Evolutionary conservation across 768 basidiomycete species (phyloP).

Genomic region (Pleurotus salmoneostramineus): DNA sequence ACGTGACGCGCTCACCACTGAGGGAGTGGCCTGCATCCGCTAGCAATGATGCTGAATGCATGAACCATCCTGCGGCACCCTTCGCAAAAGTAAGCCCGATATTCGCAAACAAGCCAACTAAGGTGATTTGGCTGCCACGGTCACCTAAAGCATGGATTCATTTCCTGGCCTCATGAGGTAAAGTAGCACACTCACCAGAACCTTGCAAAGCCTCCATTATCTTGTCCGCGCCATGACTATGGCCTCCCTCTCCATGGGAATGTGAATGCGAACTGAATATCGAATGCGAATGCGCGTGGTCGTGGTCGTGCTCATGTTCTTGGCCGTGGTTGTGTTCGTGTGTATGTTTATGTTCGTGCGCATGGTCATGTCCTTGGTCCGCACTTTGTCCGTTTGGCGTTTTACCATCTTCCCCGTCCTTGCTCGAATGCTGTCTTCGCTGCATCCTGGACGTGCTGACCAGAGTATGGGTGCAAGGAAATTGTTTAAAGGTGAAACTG

Average conservation of each 20-base stretch:
- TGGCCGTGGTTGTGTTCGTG: constrained; percentile 37
- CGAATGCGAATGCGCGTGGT: constrained; percentile 56
- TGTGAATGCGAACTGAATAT: constrained; percentile 60
- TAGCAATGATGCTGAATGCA: constrained; percentile 87
- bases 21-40: constrained; percentile 93
- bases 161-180: constrained; percentile 4
- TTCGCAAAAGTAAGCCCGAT: constrained; percentile 79
- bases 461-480: background rate
- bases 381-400: background rate
- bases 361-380: background rate
- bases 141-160: constrained; percentile 47
- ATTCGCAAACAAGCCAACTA: constrained; percentile 82
- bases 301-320: constrained; percentile 24
- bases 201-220: constrained; percentile 68
- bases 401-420: background rate
- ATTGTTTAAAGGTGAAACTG: background rate
- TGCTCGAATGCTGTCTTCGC: constrained; percentile 1
- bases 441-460: background rate
- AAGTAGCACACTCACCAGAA: constrained; percentile 41
- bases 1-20: constrained; percentile 54
- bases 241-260: constrained; percentile 56
- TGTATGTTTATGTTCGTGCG: background rate
- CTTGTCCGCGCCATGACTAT: constrained; percentile 58
- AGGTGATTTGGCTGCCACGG: constrained; percentile 78
- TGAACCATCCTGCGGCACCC: constrained; percentile 82